A percentile compares a stretch with the other conserved stretches of the same genome.
phyloP scores from a whole-genome alignment of 768 basidiomycete species.

The Gymnopilus dilepis region DNA sequence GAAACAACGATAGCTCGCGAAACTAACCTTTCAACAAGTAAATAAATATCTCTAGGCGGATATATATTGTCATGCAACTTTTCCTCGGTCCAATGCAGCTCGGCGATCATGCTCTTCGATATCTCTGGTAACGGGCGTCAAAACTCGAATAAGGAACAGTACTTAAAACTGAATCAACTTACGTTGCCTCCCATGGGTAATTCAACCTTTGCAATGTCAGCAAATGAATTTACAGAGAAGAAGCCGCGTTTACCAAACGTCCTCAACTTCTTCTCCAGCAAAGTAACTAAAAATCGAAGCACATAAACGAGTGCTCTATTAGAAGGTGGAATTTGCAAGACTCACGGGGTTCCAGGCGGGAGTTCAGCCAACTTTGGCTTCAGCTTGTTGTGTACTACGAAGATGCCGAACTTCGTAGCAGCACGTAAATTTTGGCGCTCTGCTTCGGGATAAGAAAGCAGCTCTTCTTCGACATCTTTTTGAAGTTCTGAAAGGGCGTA shows the following conservation, averaged over 20 bases:
- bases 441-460: constrained; percentile 66
- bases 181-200: constrained; percentile 86
- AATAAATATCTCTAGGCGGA: not conserved
- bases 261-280: constrained; percentile 28
- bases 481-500: constrained; percentile 91
- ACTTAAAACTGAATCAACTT: constrained; percentile 31
- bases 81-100: constrained; percentile 37
- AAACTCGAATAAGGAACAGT: not conserved
- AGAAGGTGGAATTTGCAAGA: not conserved
- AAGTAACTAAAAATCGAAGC: constrained; percentile 19
- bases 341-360: constrained; percentile 65
- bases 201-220: constrained; percentile 60
- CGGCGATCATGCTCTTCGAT: constrained; percentile 79
- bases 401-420: constrained; percentile 85
- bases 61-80: not conserved
- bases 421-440: constrained; percentile 71
- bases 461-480: constrained; percentile 83
- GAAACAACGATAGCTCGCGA: not conserved
- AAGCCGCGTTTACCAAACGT: constrained; percentile 25
- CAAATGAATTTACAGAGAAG: not conserved
- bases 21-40: not conserved
- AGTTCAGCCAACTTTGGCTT: constrained; percentile 84
- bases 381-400: constrained; percentile 94
- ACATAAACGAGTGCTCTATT: not conserved
- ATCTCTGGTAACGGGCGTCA: constrained; percentile 47